These are phyloP conservation scores for Candida coleopterorum DNA, from an alignment of 805 yeast species.

Conservation along the genomic window DNA sequence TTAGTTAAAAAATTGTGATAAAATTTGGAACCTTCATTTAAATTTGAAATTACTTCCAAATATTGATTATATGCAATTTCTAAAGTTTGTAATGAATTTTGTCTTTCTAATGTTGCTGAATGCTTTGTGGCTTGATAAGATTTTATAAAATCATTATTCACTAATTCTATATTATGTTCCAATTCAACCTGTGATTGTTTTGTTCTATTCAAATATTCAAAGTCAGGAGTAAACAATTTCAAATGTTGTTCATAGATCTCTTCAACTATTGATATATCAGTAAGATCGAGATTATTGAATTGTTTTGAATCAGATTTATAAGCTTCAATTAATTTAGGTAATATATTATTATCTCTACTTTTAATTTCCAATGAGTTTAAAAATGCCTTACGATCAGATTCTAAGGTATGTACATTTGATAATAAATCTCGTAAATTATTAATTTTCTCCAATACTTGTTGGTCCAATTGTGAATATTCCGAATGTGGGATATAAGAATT, in stretches of 20 bases:
- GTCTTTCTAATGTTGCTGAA: conserved; percentile 30
- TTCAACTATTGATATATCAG: conserved; percentile 27
- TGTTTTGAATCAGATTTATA: conserved; percentile 27
- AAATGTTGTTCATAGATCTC: conserved; percentile 38
- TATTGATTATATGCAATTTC: conserved; percentile 48
- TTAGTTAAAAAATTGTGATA: conserved; percentile 57
- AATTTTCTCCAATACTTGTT: conserved; percentile 24
- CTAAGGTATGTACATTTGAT: conserved; percentile 24
- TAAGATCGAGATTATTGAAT: conserved; percentile 8
- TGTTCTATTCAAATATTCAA: conserved; percentile 40
- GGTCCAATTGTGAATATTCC: conserved; percentile 28
- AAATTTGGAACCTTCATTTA: conserved; percentile 66
- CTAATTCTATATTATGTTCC: conserved; percentile 31
- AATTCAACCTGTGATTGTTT: conserved; percentile 28
- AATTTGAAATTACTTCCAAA: conserved; percentile 52
- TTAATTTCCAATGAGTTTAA: conserved; percentile 41
- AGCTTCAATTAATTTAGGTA: conserved; percentile 49
- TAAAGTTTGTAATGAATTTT: conserved; percentile 45
- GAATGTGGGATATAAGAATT: conserved; percentile 37
- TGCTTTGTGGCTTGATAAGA: conserved; percentile 12
- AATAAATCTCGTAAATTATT: conserved; percentile 33
- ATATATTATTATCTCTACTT: conserved; percentile 41
- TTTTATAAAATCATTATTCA: conserved; percentile 24
- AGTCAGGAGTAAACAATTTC: conserved; percentile 45
- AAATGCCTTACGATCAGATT: conserved; percentile 34